Evolutionary conservation across 257 asterid genomes (phyloP), one percentile per base, ranked within the genome.

Genomic region (Avicennia marina): DNA sequence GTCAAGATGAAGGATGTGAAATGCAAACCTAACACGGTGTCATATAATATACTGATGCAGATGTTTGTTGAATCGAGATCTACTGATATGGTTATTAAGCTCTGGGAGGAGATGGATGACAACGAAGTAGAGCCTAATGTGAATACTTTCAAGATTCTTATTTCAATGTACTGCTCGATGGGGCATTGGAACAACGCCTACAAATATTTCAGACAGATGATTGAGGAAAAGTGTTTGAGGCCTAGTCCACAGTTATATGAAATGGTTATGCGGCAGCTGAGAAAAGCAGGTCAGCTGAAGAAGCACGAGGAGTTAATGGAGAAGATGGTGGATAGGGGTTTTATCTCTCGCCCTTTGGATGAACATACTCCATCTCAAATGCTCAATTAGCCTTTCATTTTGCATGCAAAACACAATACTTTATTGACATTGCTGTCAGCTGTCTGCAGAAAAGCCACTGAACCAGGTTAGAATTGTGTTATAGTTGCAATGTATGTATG

Each of bases 181-280:
- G 95, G 98, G 53, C 98, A 88, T 42, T 91, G 95, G 96, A 88
- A 88, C 65, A 78, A 84, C 25, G 95, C 94, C 0, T 85, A 84
- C 67, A 81, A 69, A 62, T 85, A 64, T 60, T 78, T 88, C 1
- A 78, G 67, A 44, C 93, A 88, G 80, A 91, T 88, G 96, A 71
- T 88, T 0, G 96, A 85, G 80, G 93, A 85, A 7, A 87, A 81
- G 70, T 71, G 85, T 63, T 61, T 88, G 69, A 85, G 53, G 56
- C 96, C 96, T 7, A 68, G 74, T 56, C 76, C 77, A 11, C 68
- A 71, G 50, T 71, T 81, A 5, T 91, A 80, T 61, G 83, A 83
- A 54, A 75, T 76, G 93, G 96, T 88, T 47, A 64, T 91, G 83
- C 62, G 73, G 70, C 85, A 61, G 76, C 77, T 91, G 65, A 83